phyloP scores from a whole-genome alignment of 495 filamentous ascomycete species.

The Penicillium maclennaniae region DNA sequence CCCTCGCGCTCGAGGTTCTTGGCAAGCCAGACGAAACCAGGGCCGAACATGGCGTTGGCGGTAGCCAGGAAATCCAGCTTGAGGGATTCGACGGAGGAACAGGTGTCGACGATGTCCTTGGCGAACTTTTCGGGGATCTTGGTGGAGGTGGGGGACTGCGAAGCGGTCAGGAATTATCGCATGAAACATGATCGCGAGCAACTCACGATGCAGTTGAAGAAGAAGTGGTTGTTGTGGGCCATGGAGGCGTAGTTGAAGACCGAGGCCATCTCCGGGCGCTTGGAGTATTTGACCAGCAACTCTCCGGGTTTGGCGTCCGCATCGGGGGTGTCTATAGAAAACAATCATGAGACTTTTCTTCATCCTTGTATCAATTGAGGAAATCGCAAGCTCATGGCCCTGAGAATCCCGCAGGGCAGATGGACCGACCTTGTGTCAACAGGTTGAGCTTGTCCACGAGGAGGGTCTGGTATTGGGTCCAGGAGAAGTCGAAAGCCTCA shows the following conservation, averaged over 20 bases:
- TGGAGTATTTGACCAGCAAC: conserved; percentile 71
- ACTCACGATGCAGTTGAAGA: conserved; percentile 69
- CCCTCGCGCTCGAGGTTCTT: conserved; percentile 45
- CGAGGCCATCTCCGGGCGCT: conserved; percentile 68
- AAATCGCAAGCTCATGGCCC: neutral
- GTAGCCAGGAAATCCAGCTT: conserved; percentile 74
- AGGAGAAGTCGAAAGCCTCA: conserved; percentile 67
- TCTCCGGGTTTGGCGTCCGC: conserved; percentile 55
- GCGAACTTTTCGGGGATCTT: conserved; percentile 49
- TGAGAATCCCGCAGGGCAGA: conserved; percentile 8
- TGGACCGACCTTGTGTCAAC: conserved; percentile 62
- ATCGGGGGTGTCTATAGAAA: conserved; percentile 49
- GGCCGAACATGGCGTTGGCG: conserved; percentile 90
- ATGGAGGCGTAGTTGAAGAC: conserved; percentile 95
- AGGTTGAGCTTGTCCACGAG: conserved; percentile 72
- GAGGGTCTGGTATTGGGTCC: conserved; percentile 74
- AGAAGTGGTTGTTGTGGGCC: conserved; percentile 95
- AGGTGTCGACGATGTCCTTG: conserved; percentile 55
- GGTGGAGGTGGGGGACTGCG: conserved; percentile 44
- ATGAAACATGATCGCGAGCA: neutral
- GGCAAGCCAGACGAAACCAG: conserved; percentile 95
- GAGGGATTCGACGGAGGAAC: conserved; percentile 78
- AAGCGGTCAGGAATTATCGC: neutral
- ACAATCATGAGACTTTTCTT: conserved; percentile 2
- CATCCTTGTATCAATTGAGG: neutral